Evolutionary conservation across 768 basidiomycete species (phyloP).

Genomic region (Megacollybia marginata): DNA sequence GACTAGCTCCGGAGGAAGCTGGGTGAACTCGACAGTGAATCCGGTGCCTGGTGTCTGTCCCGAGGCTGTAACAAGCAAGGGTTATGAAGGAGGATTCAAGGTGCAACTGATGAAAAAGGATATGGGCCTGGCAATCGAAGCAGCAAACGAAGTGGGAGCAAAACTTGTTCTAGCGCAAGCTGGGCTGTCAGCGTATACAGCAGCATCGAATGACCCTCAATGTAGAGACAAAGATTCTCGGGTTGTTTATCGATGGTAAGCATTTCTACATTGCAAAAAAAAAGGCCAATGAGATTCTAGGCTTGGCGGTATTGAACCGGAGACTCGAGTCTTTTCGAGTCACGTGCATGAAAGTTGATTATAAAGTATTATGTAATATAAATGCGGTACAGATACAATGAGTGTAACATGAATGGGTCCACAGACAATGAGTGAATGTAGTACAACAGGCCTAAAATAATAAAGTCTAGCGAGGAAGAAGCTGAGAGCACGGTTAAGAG

Average conservation of each 20-base stretch:
- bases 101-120: constrained; percentile 41
- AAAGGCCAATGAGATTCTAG: no score
- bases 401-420: no score
- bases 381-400: no score
- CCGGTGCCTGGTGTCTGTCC: constrained; percentile 38
- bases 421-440: no score
- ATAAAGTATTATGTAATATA: no score
- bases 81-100: constrained; percentile 37
- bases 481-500: no score
- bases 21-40: constrained; percentile 34
- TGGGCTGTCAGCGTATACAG: constrained; percentile 28
- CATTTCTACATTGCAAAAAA: not conserved
- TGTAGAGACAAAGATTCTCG: constrained; percentile 32
- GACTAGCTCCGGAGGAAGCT: constrained; percentile 33
- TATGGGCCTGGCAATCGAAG: constrained; percentile 29
- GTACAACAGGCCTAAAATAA: no score
- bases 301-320: no score
- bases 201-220: constrained; percentile 30
- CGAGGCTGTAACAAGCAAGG: constrained; percentile 31
- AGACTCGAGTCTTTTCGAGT: no score
- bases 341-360: no score
- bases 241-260: constrained; percentile 34
- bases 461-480: no score
- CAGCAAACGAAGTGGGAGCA: constrained; percentile 28
- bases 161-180: constrained; percentile 31